These are phyloP conservation scores for Collybia sordida DNA, from an alignment of 768 basidiomycete species.

Conservation along the genomic window DNA sequence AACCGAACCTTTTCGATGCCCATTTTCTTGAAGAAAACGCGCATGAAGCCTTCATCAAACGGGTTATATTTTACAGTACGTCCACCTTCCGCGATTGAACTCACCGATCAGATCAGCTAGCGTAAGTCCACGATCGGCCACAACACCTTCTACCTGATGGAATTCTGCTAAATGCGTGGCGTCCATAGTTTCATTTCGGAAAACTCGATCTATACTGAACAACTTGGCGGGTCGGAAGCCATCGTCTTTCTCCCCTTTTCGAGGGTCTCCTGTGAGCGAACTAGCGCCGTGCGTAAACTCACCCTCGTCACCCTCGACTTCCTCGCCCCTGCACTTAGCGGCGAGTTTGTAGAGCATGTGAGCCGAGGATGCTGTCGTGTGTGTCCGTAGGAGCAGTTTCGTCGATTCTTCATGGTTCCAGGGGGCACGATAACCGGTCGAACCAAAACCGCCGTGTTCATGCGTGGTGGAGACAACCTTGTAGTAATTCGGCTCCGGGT, in stretches of 20 bases:
- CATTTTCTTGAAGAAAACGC: conserved; percentile 98
- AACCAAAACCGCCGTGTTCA: conserved; percentile 85
- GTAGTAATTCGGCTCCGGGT: conserved; percentile 83
- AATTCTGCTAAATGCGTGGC: conserved; percentile 99
- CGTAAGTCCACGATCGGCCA: conserved; percentile 90
- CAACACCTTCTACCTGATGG: conserved; percentile 99
- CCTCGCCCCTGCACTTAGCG: conserved; percentile 72
- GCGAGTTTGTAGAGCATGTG: conserved; percentile 95
- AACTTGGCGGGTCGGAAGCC: conserved; percentile 91
- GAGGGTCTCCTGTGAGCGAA: conserved; percentile 24
- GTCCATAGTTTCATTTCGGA: conserved; percentile 98
- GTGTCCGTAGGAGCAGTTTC: conserved; percentile 91
- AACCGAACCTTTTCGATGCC: conserved; percentile 92
- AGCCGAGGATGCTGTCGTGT: conserved; percentile 94
- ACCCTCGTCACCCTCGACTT: conserved; percentile 37
- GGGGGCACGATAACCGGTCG: conserved; percentile 95
- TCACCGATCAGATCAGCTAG: conserved; percentile 93
- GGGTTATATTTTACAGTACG: too few relatives aligned
- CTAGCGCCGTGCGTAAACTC: conserved; percentile 39
- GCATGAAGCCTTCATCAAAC: conserved; percentile 83
- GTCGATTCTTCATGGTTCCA: conserved; percentile 92
- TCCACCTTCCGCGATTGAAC: conserved; percentile 11
- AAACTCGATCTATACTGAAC: conserved; percentile 97
- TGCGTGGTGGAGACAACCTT: conserved; percentile 82
- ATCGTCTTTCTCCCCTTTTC: conserved; percentile 44